These are phyloP conservation scores for Rhinocladiella similis DNA, from an alignment of 2,329 filamentous ascomycete genomes.

Conservation along the genomic window DNA sequence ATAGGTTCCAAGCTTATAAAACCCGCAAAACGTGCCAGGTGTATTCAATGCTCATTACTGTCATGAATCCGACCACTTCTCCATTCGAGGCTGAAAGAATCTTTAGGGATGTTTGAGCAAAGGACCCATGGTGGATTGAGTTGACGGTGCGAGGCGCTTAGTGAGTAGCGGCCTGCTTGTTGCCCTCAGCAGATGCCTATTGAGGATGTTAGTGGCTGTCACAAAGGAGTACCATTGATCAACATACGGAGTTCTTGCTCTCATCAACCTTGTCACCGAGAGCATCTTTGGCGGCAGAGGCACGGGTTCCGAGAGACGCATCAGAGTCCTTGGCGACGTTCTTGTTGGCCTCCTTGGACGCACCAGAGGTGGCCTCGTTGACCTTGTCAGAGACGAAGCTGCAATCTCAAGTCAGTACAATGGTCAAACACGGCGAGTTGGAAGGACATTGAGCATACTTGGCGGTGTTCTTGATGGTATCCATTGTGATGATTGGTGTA, in stretches of 20 bases:
- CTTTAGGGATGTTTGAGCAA: slow-evolving; percentile 18
- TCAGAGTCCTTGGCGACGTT: slow-evolving; percentile 64
- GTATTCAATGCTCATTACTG: slow-evolving; percentile 1
- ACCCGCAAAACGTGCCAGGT: slow-evolving; percentile 7
- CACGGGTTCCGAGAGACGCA: slow-evolving; percentile 54
- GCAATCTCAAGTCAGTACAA: slow-evolving; percentile 51
- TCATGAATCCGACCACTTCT: slow-evolving; percentile 11
- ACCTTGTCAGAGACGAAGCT: slow-evolving; percentile 69
- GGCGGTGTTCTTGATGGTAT: slow-evolving; percentile 29
- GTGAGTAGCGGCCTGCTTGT: slow-evolving; percentile 30
- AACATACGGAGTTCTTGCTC: slow-evolving; percentile 48
- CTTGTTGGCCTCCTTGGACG: slow-evolving; percentile 71
- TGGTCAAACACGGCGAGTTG: neutral
- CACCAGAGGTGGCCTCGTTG: slow-evolving; percentile 56
- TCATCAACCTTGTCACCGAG: slow-evolving; percentile 55
- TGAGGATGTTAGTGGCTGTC: slow-evolving; percentile 8
- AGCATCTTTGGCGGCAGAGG: slow-evolving; percentile 55
- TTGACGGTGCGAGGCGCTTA: slow-evolving; percentile 12
- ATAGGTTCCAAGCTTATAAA: slow-evolving; percentile 14
- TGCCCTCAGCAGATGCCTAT: slow-evolving; percentile 29
- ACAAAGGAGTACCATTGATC: neutral
- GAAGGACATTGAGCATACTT: slow-evolving; percentile 22
- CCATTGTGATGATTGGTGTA: slow-evolving; percentile 24
- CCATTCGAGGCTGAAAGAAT: slow-evolving; percentile 1
- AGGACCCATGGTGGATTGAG: slow-evolving; percentile 8